Percentiles rank a stretch among this genome's conserved stretches.
phyloP scores from a whole-genome alignment of 2,329 filamentous ascomycete genomes.

The Talaromyces sp. region DNA sequence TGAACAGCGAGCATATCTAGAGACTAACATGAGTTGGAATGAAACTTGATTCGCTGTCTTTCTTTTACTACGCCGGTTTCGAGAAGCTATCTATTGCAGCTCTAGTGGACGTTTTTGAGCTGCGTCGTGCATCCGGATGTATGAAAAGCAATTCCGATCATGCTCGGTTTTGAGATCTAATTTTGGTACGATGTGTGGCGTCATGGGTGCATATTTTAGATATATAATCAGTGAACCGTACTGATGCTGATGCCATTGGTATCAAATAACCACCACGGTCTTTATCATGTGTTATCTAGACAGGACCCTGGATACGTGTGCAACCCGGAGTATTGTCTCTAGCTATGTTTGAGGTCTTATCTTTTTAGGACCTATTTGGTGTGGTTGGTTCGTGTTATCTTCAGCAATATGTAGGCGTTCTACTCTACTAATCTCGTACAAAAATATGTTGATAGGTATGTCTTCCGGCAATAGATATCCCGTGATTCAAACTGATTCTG shows the following conservation, averaged over 20 bases:
- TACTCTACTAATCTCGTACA: background rate
- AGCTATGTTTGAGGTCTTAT: background rate
- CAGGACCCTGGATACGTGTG: background rate
- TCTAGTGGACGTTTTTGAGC: constrained; percentile 1
- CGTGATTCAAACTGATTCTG: background rate
- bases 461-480: background rate
- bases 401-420: background rate
- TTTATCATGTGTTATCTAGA: background rate
- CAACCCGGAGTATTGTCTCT: background rate
- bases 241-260: background rate
- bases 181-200: background rate
- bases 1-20: background rate
- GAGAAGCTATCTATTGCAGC: constrained; percentile 3
- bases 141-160: background rate
- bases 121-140: background rate
- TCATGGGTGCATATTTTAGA: background rate
- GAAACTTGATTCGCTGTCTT: background rate
- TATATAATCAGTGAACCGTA: background rate
- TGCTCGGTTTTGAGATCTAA: background rate
- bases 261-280: background rate
- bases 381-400: background rate
- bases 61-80: background rate
- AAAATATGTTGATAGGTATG: background rate
- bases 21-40: background rate
- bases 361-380: background rate